These are phyloP conservation scores for Trichoderma sp. DNA, from an alignment of 2,329 filamentous ascomycete species.

Conservation along the genomic window DNA sequence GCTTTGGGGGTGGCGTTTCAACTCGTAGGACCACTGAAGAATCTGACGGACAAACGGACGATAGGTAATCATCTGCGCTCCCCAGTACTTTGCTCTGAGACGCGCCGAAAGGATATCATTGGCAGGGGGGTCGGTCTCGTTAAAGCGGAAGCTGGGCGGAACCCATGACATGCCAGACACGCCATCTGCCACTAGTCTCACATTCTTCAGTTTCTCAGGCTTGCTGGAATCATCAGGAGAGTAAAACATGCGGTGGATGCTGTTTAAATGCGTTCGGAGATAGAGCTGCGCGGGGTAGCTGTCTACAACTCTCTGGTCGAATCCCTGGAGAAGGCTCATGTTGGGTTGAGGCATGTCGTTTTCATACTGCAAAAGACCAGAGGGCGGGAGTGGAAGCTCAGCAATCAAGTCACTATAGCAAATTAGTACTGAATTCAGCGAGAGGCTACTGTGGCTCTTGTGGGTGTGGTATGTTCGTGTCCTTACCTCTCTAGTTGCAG, in stretches of 20 bases:
- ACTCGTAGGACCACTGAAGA: constrained; percentile 50
- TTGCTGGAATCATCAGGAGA: constrained; percentile 44
- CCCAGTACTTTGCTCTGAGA: constrained; percentile 91
- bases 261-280: constrained; percentile 64
- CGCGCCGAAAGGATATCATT: constrained; percentile 78
- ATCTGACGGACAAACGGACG: constrained; percentile 69
- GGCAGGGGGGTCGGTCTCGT: constrained; percentile 70
- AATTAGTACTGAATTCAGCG: constrained; percentile 20
- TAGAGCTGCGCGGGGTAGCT: constrained; percentile 66
- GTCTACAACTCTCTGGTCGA: constrained; percentile 52
- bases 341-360: constrained; percentile 69
- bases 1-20: constrained; percentile 39
- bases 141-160: constrained; percentile 55
- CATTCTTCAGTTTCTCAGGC: constrained; percentile 46
- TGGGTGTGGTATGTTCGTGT: too few relatives aligned
- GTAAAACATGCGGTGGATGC: constrained; percentile 61
- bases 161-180: constrained; percentile 50
- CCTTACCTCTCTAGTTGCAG: constrained; percentile 82
- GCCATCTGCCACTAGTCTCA: constrained; percentile 49
- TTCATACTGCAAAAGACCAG: constrained; percentile 62
- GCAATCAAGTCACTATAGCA: constrained; percentile 80
- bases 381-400: constrained; percentile 69
- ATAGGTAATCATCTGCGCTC: constrained; percentile 85
- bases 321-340: constrained; percentile 46
- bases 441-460: not conserved